A percentile compares a stretch with the other conserved stretches of the same genome.
Conservation (phyloP, 2,329 filamentous ascomycete species). For the Penicillium olsonii region DNA sequence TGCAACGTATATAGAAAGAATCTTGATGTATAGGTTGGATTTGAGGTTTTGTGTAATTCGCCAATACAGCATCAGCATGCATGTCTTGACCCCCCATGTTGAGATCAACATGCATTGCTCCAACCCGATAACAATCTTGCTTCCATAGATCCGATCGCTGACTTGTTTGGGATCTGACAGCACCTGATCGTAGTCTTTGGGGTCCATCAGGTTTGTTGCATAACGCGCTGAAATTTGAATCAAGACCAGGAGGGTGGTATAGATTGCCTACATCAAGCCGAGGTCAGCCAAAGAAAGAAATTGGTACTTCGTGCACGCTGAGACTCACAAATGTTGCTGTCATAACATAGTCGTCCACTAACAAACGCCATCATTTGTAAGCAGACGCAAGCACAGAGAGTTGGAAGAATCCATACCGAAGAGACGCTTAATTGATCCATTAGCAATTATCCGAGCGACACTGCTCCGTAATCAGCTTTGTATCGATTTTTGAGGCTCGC, state of each 20-base stretch:
- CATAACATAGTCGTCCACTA: constrained; percentile 44
- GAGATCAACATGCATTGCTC: constrained; percentile 53
- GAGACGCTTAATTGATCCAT: constrained; percentile 31
- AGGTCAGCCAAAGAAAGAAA: neutral
- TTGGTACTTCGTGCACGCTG: neutral
- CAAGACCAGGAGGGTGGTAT: constrained; percentile 34
- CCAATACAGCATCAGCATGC: constrained; percentile 53
- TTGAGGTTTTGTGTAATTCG: constrained; percentile 45
- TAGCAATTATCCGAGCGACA: constrained; percentile 29
- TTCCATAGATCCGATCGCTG: constrained; percentile 46
- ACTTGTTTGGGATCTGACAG: constrained; percentile 43
- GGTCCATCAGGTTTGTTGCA: constrained; percentile 43
- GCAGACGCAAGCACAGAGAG: neutral
- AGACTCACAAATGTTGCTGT: constrained; percentile 37
- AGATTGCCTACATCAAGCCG: constrained; percentile 31
- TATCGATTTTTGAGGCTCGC: neutral
- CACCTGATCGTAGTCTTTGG: constrained; percentile 33
- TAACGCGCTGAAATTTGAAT: constrained; percentile 41
- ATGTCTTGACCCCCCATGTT: constrained; percentile 55
- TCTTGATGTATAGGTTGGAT: constrained; percentile 41
- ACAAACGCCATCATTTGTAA: neutral
- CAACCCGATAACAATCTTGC: constrained; percentile 52
- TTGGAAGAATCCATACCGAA: constrained; percentile 21
- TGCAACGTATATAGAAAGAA: constrained; percentile 45
- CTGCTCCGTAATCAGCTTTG: constrained; percentile 16